phyloP scores from a whole-genome alignment of 805 yeast species.

The Wickerhamomyces sydowiorum region DNA sequence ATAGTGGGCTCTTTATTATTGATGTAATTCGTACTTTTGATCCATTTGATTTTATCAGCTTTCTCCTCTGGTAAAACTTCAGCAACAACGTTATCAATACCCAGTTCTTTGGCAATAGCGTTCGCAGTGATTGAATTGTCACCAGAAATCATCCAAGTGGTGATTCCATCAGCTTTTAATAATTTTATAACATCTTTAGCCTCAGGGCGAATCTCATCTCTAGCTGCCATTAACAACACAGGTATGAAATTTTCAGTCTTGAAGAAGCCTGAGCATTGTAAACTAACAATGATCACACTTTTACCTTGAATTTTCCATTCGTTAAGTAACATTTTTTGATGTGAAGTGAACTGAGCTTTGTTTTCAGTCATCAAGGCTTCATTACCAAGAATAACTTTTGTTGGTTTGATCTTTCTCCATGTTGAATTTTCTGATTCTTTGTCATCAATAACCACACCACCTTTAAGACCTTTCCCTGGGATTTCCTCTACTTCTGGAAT shows the following conservation, averaged over 20 bases:
- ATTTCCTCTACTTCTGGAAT: slow-evolving; percentile 45
- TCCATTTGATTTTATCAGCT: slow-evolving; percentile 49
- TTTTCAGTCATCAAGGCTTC: slow-evolving; percentile 50
- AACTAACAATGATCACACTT: slow-evolving; percentile 54
- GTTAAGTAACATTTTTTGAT: slow-evolving; percentile 30
- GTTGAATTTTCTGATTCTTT: slow-evolving; percentile 10
- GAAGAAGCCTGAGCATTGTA: slow-evolving; percentile 26
- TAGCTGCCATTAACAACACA: slow-evolving; percentile 47
- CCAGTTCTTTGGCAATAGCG: slow-evolving; percentile 59
- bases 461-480: slow-evolving; percentile 57
- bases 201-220: slow-evolving; percentile 58
- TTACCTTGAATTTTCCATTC: slow-evolving; percentile 61
- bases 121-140: slow-evolving; percentile 64
- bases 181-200: slow-evolving; percentile 43
- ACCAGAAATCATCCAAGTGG: slow-evolving; percentile 75
- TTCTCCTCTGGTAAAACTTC: slow-evolving; percentile 74
- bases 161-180: slow-evolving; percentile 36
- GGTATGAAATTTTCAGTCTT: slow-evolving; percentile 29
- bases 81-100: slow-evolving; percentile 57
- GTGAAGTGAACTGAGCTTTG: slow-evolving; percentile 30
- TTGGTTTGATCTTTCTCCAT: slow-evolving; percentile 31
- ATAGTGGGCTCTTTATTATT: slow-evolving; percentile 20
- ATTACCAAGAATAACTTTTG: slow-evolving; percentile 49
- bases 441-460: slow-evolving; percentile 27
- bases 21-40: slow-evolving; percentile 37